Conservation (phyloP, 176 grass and related monocot genomes). For the sorghum (Sorghum bicolor) region Sorghum_bicolor_NCBIv3 NC_012876.2:12943001-12943500, state of each 20-base stretch:
- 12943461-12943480: conserved; percentile 20
- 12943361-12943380: background rate
- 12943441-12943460: background rate
- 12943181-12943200: background rate
- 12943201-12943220: background rate
- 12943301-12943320: background rate
- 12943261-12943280: background rate
- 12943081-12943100: background rate
- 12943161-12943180: background rate
- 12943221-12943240: background rate
- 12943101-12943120: background rate
- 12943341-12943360: conserved; percentile 16
- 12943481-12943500: background rate
- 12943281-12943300: background rate
- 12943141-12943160: background rate
- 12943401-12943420: background rate
- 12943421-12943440: conserved; percentile 4
- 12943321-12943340: background rate
- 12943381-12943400: conserved; percentile 9
- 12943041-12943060: background rate
- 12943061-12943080: background rate
- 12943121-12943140: background rate
- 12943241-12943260: background rate
- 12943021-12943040: background rate
- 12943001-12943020: background rate